Evolutionary conservation across 2,329 filamentous ascomycete species (phyloP), one percentile per base, ranked within the genome.

Genomic region (Massarina eburnea): DNA sequence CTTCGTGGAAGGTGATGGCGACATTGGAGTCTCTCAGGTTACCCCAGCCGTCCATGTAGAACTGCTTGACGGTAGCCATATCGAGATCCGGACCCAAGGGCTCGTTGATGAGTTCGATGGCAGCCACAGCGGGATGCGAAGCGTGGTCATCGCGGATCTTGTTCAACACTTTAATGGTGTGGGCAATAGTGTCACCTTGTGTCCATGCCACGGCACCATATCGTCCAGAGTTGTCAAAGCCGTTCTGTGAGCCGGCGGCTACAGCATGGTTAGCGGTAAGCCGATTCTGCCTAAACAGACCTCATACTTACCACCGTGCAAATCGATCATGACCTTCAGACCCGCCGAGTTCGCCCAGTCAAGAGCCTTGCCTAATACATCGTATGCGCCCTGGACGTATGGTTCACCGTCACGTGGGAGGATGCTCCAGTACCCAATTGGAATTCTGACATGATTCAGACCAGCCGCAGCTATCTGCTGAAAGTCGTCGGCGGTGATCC

Each of bases 391-490:
- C 57, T 82, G 74, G 5, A 86, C 79, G 54, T 82, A 86, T 15
- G 82, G 82, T 42, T 84, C 81, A 6, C 75, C 78, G 6, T 75
- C 65, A 10, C 55, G 64, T 2, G 76, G 76, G 35, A 74, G 70
- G 9, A 83, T 67, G 26, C 82, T 82, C 83, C 83, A 86, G 62
- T 85, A 85, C 5, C 83, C 83, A 40, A 86, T 75, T 1, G 83
- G 83, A 43, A 86, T 85, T 37, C 83, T 73, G 29, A 85, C 80
- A 53, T 84, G 78, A 66, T 84, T 86, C 59, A 86, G 65, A 4
- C 82, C 82, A 14, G 74, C 73, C 14, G 59, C 64, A n/a, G 75
- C 76, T 48, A 84, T 83, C 41, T 77, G 71, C 17, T 73, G 64
- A 61, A 84, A 81, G 59, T 84, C 81, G 18, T 67, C 72, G 48